These are phyloP conservation scores for Cystobasidium sp. DNA, from an alignment of 1,284 basidiomycete genomes.

Conservation along the genomic window DNA sequence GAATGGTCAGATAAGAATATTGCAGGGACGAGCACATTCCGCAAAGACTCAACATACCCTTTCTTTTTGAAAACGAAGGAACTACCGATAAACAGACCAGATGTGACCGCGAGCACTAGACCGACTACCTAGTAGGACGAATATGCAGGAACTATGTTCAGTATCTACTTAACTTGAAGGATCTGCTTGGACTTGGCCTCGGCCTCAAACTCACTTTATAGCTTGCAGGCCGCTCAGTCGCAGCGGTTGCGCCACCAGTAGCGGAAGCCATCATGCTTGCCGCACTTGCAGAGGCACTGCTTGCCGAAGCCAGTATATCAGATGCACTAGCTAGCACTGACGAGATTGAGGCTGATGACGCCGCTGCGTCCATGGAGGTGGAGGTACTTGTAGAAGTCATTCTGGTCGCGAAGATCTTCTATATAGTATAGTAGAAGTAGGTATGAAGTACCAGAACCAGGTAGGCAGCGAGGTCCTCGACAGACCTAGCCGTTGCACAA, in stretches of 20 bases:
- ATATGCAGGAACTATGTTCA: neutral
- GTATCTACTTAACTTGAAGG: too few species aligned
- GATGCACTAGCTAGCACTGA: constrained; percentile 33
- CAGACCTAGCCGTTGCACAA: too few species aligned
- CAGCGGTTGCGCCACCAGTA: constrained; percentile 29
- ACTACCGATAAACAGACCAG: constrained; percentile 88
- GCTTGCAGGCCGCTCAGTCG: constrained; percentile 28
- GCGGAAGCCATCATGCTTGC: constrained; percentile 31
- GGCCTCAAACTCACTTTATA: constrained; percentile 39
- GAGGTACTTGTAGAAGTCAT: constrained; percentile 1
- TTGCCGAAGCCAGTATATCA: constrained; percentile 24
- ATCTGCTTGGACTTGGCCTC: too few species aligned
- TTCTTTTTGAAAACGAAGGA: constrained; percentile 83
- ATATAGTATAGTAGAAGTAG: neutral
- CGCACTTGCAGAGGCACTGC: constrained; percentile 30
- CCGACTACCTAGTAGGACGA: constrained; percentile 59
- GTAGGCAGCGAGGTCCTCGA: too few species aligned
- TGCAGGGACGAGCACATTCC: neutral
- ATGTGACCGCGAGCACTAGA: constrained; percentile 77
- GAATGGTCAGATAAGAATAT: too few species aligned
- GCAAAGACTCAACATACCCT: constrained; percentile 54
- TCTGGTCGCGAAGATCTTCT: neutral
- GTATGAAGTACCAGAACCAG: too few species aligned
- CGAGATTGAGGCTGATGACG: constrained; percentile 26
- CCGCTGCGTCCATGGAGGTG: constrained; percentile 31